Conservation (phyloP, 257 asterid species). For the Anisodus tanguticus region DNA sequence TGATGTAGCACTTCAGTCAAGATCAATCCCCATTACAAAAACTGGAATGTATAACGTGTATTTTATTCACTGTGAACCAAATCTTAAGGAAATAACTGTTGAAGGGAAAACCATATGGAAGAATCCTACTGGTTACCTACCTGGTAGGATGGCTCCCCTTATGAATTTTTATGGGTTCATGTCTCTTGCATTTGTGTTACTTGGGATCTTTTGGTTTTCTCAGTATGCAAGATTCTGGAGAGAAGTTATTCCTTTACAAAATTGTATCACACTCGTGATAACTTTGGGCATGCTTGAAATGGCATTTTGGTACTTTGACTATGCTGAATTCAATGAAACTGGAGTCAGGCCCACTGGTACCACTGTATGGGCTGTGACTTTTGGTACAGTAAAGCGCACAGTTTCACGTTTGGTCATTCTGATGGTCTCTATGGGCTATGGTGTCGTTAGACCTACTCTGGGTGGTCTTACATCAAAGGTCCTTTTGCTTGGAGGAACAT, state of each 20-base stretch:
- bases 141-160: constrained; percentile 99
- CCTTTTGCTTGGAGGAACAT: constrained; percentile 85
- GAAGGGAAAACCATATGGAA: constrained; percentile 95
- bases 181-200: constrained; percentile 84
- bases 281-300: constrained; percentile 92
- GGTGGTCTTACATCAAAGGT: constrained; percentile 97
- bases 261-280: constrained; percentile 87
- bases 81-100: constrained; percentile 66
- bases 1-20: constrained; percentile 61
- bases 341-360: constrained; percentile 88
- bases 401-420: constrained; percentile 77
- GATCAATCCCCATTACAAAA: constrained; percentile 68
- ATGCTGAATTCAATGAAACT: constrained; percentile 83
- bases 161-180: constrained; percentile 83
- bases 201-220: constrained; percentile 92
- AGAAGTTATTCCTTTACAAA: constrained; percentile 89
- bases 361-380: constrained; percentile 94
- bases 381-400: constrained; percentile 87
- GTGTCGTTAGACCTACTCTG: constrained; percentile 94
- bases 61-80: constrained; percentile 86
- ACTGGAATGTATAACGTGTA: constrained; percentile 97
- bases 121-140: constrained; percentile 89
- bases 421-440: constrained; percentile 95
- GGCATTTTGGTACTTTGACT: constrained; percentile 97
- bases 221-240: constrained; percentile 92